These are phyloP conservation scores for Tanacetum coccineum DNA, from an alignment of 129 eudicot species.

Conservation along the genomic window DNA sequence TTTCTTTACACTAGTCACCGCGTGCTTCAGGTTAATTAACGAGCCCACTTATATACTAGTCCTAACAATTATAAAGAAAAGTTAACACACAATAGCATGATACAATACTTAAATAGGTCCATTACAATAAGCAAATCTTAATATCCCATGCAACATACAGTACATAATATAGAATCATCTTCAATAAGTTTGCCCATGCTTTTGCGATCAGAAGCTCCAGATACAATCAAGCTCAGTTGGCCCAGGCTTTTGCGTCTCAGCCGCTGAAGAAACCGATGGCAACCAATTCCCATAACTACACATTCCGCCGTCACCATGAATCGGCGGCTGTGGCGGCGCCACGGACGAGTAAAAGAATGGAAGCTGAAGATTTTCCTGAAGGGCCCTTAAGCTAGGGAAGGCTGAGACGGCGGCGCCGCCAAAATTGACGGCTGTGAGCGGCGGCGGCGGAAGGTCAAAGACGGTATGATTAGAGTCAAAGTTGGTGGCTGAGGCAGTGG, in stretches of 20 bases:
- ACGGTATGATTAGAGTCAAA: slow-evolving; percentile 25
- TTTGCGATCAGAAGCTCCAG: slow-evolving; percentile 54
- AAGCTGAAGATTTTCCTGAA: slow-evolving; percentile 65
- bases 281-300: slow-evolving; percentile 28
- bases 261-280: slow-evolving; percentile 28
- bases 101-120: too few relatives aligned
- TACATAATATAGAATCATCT: too few relatives aligned
- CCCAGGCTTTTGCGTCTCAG: slow-evolving; percentile 46
- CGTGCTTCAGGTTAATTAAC: too few relatives aligned
- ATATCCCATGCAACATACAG: neutral
- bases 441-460: slow-evolving; percentile 34
- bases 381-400: slow-evolving; percentile 63
- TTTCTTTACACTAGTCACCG: too few relatives aligned
- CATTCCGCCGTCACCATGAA: slow-evolving; percentile 24
- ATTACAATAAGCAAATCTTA: neutral
- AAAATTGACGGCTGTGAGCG: slow-evolving; percentile 5
- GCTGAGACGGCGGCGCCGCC: slow-evolving; percentile 24
- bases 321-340: slow-evolving; percentile 38
- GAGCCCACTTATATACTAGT: too few relatives aligned
- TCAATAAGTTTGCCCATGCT: neutral
- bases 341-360: slow-evolving; percentile 42
- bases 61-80: too few relatives aligned
- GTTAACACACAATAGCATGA: too few relatives aligned
- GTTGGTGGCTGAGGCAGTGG: slow-evolving; percentile 49
- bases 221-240: slow-evolving; percentile 66